Base-by-base conservation (phyloP, 345 rosid genomes). In the Clausena lansium region DNA sequence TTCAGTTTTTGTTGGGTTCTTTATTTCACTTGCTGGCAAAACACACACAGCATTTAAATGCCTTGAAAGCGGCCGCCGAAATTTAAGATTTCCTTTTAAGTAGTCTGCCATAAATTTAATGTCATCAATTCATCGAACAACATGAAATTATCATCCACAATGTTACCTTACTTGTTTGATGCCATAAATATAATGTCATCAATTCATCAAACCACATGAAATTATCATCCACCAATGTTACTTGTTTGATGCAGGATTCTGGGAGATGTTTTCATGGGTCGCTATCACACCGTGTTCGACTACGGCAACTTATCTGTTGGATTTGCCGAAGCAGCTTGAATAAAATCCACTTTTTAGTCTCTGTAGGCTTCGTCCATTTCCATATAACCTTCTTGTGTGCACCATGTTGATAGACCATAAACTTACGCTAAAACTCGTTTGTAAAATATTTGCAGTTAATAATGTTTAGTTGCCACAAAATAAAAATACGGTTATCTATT, bases 261-360 rank as follows among this genome's bases (percentile, higher is more conserved):
- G 87, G 98, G 98, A 60, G 95, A 95, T 85, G 85, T 93, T 63
- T 93, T 95, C 87, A 91, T 93, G 98, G 97, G 98, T 32, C 89
- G 83, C 38, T 91, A 83, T 79, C 93, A 91, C 83, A 89, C 93
- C 0, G 91, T 89, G 20, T 89, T 91, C 32, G 90, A 95, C 87
- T 95, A 86, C 9, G 95, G 90, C 33, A 86, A 95, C 74, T 76
- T 83, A 84, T 86, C 84, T 77, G 91, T 93, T 72, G 99, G 99
- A 71, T 95, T 95, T 22, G 97, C 99, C 0, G 94, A 91, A 85
- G 97, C 98, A 47, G 88, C 95, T 64, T 95, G 86, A 87, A 71
- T 30, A 66, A 77, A 75, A 52, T 50, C 38, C 30, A 61, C 32
- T 45, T n/a, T n/a, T 25, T 3, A 24, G 36, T 7, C 36, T 38